Percentiles rank a stretch among this genome's conserved stretches.
These are phyloP conservation scores for Wickerhamomyces kurtzmanii DNA, from an alignment of 805 yeast species.

Conservation along the genomic window DNA sequence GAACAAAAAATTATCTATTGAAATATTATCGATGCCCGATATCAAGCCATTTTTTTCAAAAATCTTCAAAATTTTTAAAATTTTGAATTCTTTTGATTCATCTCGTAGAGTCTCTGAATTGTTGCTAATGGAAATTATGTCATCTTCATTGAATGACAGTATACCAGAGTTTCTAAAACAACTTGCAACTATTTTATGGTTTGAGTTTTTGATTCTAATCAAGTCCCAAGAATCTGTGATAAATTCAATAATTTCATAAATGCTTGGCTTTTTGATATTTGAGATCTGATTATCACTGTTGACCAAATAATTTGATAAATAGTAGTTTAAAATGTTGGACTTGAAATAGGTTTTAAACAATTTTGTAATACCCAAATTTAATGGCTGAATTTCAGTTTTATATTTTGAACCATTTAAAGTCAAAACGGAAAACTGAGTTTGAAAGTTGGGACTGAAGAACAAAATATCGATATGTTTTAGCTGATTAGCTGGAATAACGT, in stretches of 20 bases:
- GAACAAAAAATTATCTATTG: constrained; percentile 22
- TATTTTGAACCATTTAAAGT: constrained; percentile 1
- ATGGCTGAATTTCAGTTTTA: constrained; percentile 17
- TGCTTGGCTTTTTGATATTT: constrained; percentile 1
- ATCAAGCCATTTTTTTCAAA: constrained; percentile 10
- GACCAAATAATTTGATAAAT: constrained; percentile 4
- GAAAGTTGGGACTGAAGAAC: constrained; percentile 16
- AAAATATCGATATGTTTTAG: constrained; percentile 18
- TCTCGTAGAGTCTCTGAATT: constrained; percentile 1
- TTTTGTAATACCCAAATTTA: constrained; percentile 23
- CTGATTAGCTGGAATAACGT: constrained; percentile 21
- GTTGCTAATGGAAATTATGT: neutral
- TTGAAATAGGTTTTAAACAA: constrained; percentile 19
- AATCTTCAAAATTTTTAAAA: constrained; percentile 12
- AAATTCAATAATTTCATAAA: too few species aligned
- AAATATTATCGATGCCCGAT: constrained; percentile 1
- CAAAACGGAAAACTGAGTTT: constrained; percentile 4
- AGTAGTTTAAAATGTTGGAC: constrained; percentile 7
- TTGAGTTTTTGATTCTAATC: constrained; percentile 6
- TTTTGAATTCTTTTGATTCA: constrained; percentile 13
- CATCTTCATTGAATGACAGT: constrained; percentile 1
- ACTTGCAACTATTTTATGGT: constrained; percentile 6
- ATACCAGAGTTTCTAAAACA: constrained; percentile 5
- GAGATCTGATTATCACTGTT: neutral
- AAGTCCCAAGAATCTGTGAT: too few species aligned